A percentile compares a stretch with the other conserved stretches of the same genome.
Conservation (phyloP, 2,329 filamentous ascomycete genomes). For the Reticulascus tulasneorum region DNA sequence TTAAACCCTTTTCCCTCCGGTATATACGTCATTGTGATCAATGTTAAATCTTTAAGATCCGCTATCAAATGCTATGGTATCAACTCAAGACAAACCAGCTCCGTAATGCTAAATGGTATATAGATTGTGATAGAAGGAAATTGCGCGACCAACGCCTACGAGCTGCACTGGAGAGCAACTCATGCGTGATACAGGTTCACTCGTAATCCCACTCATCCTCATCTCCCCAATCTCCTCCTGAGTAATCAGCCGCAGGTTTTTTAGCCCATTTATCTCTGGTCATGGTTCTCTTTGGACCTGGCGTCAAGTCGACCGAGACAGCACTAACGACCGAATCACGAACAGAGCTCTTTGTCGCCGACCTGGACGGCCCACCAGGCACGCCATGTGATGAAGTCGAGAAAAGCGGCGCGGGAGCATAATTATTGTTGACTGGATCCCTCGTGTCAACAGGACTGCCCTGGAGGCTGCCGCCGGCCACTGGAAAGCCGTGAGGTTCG, state of each 20-base stretch:
- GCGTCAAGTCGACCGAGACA: background rate
- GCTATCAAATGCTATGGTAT: too few species aligned
- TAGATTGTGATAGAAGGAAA: too few species aligned
- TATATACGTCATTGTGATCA: too few species aligned
- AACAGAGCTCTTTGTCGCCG: background rate
- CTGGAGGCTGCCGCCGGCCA: too few species aligned
- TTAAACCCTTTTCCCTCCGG: too few species aligned
- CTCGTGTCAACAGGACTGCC: too few species aligned
- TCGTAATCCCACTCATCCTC: constrained; percentile 14
- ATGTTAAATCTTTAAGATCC: too few species aligned
- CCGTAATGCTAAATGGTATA: too few species aligned
- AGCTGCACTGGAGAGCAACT: too few species aligned
- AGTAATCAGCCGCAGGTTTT: constrained; percentile 21
- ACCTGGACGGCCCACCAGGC: background rate
- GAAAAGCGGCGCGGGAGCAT: constrained; percentile 8
- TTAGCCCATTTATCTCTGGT: constrained; percentile 18
- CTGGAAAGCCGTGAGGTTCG: background rate
- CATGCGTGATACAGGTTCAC: too few species aligned
- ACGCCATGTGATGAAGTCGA: constrained; percentile 1
- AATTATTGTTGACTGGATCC: background rate
- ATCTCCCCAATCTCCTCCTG: constrained; percentile 23
- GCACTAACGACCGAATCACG: background rate
- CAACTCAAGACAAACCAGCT: too few species aligned
- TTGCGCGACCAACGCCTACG: too few species aligned
- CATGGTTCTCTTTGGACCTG: background rate